These are phyloP conservation scores for Camelina hispida DNA, from an alignment of 345 rosid species.

Conservation along the genomic window DNA sequence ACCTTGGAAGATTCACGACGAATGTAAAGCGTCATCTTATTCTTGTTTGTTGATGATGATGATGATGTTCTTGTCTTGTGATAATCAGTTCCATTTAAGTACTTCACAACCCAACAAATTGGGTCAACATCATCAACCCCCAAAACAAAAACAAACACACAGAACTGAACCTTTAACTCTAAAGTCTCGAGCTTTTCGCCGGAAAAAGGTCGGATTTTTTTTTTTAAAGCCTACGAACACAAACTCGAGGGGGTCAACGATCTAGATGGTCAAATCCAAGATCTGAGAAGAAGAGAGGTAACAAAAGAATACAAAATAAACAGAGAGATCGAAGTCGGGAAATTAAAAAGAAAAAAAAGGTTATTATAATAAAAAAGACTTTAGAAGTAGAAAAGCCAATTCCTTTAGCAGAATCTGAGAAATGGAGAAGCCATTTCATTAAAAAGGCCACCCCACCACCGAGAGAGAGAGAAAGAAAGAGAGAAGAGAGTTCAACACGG, in stretches of 20 bases:
- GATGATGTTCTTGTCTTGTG: conserved; percentile 43
- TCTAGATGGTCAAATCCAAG: conserved; percentile 40
- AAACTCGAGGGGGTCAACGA: conserved; percentile 35
- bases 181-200: conserved; percentile 24
- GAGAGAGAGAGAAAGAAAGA: not conserved
- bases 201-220: conserved; percentile 29
- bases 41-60: conserved; percentile 31
- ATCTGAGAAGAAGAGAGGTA: conserved; percentile 32
- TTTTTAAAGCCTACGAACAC: conserved; percentile 1
- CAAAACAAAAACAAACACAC: conserved; percentile 22
- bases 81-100: conserved; percentile 72
- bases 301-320: not conserved
- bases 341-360: not conserved
- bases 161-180: conserved; percentile 9
- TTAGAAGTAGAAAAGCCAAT: conserved; percentile 36
- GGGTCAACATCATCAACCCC: conserved; percentile 53
- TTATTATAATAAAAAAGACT: not conserved
- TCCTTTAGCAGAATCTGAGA: conserved; percentile 41
- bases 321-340: conserved; percentile 32
- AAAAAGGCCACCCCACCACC: conserved; percentile 38
- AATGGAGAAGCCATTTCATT: conserved; percentile 30
- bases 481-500: conserved; percentile 58
- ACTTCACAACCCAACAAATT: conserved; percentile 56
- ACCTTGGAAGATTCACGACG: conserved; percentile 98
- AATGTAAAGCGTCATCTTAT: conserved; percentile 87